Percentiles rank a stretch among this genome's conserved stretches.
These are phyloP conservation scores for Microbotryum silenes-acaulis DNA, from an alignment of 1,284 basidiomycete genomes.

Conservation along the genomic window DNA sequence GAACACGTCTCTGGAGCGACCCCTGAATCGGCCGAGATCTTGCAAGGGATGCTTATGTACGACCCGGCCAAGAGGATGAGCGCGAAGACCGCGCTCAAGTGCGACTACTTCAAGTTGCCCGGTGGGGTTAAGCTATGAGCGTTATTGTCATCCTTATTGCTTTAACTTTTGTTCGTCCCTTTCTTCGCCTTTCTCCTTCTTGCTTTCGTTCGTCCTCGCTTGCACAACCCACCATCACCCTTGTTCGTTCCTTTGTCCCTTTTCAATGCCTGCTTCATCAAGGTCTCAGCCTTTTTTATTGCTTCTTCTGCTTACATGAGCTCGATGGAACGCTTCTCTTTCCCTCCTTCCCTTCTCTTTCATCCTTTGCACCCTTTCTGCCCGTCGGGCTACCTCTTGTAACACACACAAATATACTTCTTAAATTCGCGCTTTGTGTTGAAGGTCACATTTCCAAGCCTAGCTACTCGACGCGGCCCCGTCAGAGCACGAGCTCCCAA, in stretches of 20 bases:
- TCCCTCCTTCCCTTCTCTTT: not conserved
- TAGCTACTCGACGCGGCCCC: no score
- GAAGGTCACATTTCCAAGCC: no score
- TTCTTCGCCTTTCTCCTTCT: not conserved
- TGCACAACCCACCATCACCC: not conserved
- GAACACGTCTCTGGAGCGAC: conserved; percentile 54
- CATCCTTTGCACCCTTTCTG: no score
- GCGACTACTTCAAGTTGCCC: conserved; percentile 63
- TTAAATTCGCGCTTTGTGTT: no score
- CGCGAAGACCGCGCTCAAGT: conserved; percentile 74
- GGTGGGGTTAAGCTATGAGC: not conserved
- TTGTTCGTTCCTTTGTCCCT: not conserved
- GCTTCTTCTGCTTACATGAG: not conserved
- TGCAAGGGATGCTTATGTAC: conserved; percentile 77
- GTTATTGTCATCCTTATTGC: not conserved
- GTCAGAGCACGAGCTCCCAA: no score
- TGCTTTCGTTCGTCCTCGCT: not conserved
- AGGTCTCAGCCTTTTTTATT: not conserved
- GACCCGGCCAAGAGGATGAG: conserved; percentile 92
- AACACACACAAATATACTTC: no score
- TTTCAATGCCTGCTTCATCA: not conserved
- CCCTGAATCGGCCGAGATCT: conserved; percentile 65
- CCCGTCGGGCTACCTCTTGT: no score
- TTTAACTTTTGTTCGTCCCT: not conserved
- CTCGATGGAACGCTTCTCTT: not conserved